Evolutionary conservation across 192 early-diverging fungal species (phyloP), one percentile per base, ranked within the genome.

Genomic region (Chytriomyces sp.): DNA sequence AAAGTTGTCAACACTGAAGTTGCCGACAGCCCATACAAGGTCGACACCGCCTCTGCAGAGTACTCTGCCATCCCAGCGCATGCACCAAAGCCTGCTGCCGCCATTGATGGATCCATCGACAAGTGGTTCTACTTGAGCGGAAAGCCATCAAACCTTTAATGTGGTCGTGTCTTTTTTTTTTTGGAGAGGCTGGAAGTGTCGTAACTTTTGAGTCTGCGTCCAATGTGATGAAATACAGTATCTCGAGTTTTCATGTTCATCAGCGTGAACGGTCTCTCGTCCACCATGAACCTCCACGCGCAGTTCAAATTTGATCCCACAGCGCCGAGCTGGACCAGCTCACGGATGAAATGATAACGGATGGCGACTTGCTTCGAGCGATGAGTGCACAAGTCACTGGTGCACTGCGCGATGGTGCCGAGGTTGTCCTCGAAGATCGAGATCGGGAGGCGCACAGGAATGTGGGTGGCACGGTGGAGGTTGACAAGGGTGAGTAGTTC

Each of bases 71-170:
- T 83, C 78, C 91, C 81, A 80, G 72, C 78, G 50, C 77, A 78
- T 13, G 53, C 84, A 59, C 73, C 78, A 72, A 76, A 88, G 79
- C 83, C 88, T 77, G 79, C 86, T 75, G 89, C 86, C 46, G 86
- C 93, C 59, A 92, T 96, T 82, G 93, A 95, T 75, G 85, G 92
- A 44, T 94, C 94, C 61, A 76, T 98, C 79, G 94, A 96, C 91
- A 98, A 98, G 92, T 98, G 97, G 97, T 98, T 97, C 91, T 98
- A 93, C 88, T 93, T 98, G 78, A 93, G 92, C 45, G 96, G 92
- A 67, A 78, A 82, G 69, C 81, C 85, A 59, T 72, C 78, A 28
- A 86, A 78, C 71, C 72, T 86, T 65, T 86, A 79, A 82, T 79
- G 35, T 60, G 11, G 69, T 4, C 68, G 18, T 18, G 16, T 23